Conservation (phyloP, 768 basidiomycete genomes). For the Lentinula lateritia region DNA sequence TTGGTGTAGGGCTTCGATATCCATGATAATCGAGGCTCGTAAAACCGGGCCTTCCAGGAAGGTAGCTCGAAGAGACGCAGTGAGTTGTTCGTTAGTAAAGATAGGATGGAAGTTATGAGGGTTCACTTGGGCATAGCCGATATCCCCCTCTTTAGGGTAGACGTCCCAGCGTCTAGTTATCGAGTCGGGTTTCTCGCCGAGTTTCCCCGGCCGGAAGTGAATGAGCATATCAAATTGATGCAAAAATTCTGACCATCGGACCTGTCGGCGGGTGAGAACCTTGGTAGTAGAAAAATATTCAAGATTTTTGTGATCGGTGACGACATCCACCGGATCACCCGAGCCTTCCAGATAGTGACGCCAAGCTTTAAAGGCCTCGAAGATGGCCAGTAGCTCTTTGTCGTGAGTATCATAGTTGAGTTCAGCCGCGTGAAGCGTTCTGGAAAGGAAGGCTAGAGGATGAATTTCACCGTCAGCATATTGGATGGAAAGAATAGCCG, state of each 20-base stretch:
- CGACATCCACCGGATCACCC: not conserved
- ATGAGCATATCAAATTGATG: not conserved
- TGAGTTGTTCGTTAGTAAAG: constrained; percentile 17
- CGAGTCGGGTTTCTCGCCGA: constrained; percentile 18
- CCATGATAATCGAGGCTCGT: constrained; percentile 14
- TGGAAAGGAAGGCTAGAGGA: constrained; percentile 30
- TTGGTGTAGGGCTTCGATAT: constrained; percentile 13
- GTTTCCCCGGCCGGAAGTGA: not conserved
- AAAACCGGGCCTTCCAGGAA: constrained; percentile 9
- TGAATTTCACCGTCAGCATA: constrained; percentile 36
- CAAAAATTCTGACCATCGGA: not conserved
- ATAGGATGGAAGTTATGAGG: constrained; percentile 17
- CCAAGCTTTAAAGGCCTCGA: not conserved
- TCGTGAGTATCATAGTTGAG: not conserved
- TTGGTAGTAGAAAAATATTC: not conserved
- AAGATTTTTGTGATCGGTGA: not conserved
- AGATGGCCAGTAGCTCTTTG: not conserved
- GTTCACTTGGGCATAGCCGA: constrained; percentile 16
- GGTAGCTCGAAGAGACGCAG: constrained; percentile 13
- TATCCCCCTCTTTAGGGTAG: constrained; percentile 22
- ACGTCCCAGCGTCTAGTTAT: constrained; percentile 20
- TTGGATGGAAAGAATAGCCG: constrained; percentile 28
- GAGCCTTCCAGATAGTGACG: not conserved
- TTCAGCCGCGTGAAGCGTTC: constrained; percentile 7
- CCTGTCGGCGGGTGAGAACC: not conserved